Conservation (phyloP, 176 grass and related monocot species). For the Phoenix dactylifera region DNA sequence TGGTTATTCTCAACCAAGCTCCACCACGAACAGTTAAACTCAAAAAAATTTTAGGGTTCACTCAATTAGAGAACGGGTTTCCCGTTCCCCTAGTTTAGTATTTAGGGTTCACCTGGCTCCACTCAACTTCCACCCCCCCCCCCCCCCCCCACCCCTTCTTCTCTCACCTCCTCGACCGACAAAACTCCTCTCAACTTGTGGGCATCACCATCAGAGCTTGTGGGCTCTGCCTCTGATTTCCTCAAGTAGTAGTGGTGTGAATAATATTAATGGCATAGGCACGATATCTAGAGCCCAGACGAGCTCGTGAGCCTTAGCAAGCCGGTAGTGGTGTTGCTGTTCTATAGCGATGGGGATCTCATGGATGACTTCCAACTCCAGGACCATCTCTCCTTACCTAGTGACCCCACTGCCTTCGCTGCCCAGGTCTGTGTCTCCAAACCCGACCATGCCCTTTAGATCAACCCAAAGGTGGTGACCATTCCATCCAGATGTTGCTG, state of each 20-base stretch:
- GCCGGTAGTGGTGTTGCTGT: constrained; percentile 8
- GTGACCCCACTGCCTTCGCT: not conserved
- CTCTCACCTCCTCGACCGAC: too few relatives aligned
- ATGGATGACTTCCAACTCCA: constrained; percentile 39
- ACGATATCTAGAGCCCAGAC: constrained; percentile 4
- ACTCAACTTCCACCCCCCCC: not conserved
- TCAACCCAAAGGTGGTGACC: not conserved
- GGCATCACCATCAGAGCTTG: not conserved
- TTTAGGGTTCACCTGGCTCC: too few relatives aligned
- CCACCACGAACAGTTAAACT: too few relatives aligned
- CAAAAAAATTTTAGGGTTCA: too few relatives aligned
- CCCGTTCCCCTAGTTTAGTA: too few relatives aligned
- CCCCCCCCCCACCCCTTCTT: too few relatives aligned
- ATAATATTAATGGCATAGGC: not conserved
- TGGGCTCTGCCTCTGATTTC: constrained; percentile 9
- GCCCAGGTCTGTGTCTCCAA: too few relatives aligned
- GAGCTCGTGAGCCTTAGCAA: constrained; percentile 19
- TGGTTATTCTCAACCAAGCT: too few relatives aligned
- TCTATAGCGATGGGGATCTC: constrained; percentile 41
- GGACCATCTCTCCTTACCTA: constrained; percentile 15
- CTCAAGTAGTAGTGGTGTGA: not conserved
- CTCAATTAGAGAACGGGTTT: too few relatives aligned
- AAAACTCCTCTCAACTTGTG: not conserved
- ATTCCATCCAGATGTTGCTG: not conserved
- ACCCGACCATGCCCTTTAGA: not conserved